Evolutionary conservation across 805 yeast species (phyloP).

Genomic region (Myxozyma monticola): DNA sequence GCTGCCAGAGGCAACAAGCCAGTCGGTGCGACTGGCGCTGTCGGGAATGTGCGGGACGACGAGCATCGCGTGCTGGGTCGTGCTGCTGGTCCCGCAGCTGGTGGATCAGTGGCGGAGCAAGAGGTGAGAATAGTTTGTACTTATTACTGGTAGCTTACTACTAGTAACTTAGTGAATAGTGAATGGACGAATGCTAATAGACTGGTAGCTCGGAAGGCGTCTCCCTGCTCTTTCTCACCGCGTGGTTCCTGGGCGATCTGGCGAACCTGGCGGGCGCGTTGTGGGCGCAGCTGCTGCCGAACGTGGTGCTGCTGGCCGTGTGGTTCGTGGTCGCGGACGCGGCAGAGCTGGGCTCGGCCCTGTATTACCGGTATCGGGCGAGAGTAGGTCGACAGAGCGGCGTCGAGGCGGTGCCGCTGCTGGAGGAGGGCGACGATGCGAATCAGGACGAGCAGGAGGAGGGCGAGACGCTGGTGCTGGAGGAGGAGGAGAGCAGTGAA

Average conservation of each 20-base stretch:
- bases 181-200: not conserved
- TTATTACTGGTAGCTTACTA: too few species aligned
- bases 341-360: conserved; percentile 56
- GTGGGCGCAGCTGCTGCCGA: conserved; percentile 70
- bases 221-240: conserved; percentile 61
- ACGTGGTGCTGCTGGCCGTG: conserved; percentile 65
- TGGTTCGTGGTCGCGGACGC: conserved; percentile 78
- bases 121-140: conserved; percentile 31
- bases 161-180: not conserved
- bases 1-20: too few species aligned
- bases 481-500: conserved; percentile 1
- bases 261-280: conserved; percentile 66
- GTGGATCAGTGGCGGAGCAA: conserved; percentile 78
- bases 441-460: not conserved
- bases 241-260: conserved; percentile 74
- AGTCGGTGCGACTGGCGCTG: conserved; percentile 15
- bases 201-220: conserved; percentile 79
- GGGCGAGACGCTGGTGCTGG: not conserved
- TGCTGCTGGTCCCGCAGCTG: conserved; percentile 70
- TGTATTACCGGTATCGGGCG: conserved; percentile 55
- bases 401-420: too few species aligned
- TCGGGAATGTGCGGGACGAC: conserved; percentile 56
- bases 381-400: too few species aligned
- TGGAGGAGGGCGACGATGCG: not conserved
- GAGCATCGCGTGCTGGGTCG: conserved; percentile 77